These are phyloP conservation scores for Trichoderma afroharzianum DNA, from an alignment of 2,329 filamentous ascomycete genomes.

Conservation along the genomic window DNA sequence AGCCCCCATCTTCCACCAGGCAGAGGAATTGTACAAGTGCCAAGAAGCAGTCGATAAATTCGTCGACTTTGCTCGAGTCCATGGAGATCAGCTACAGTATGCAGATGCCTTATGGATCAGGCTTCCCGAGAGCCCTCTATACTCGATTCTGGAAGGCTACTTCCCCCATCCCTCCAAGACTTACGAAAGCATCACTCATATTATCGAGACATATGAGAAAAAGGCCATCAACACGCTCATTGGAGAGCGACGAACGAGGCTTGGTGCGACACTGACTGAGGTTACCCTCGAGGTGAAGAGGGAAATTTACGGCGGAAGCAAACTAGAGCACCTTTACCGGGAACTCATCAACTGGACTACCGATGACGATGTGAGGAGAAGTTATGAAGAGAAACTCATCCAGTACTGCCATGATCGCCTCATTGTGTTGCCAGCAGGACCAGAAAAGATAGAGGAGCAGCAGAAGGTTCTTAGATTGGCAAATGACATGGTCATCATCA, in stretches of 20 bases:
- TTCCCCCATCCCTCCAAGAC: constrained; percentile 75
- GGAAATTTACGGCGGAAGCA: constrained; percentile 73
- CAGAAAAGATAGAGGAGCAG: constrained; percentile 66
- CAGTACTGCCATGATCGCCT: constrained; percentile 77
- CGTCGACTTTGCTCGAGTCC: constrained; percentile 65
- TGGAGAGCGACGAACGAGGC: constrained; percentile 78
- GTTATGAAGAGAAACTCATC: constrained; percentile 87
- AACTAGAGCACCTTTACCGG: constrained; percentile 75
- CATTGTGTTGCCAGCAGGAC: constrained; percentile 59
- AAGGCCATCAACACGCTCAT: constrained; percentile 87
- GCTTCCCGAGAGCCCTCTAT: constrained; percentile 77
- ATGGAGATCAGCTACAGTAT: constrained; percentile 71
- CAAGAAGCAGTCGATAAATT: constrained; percentile 76
- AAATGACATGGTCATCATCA: constrained; percentile 92
- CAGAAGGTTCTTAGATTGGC: constrained; percentile 72
- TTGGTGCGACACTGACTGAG: constrained; percentile 78
- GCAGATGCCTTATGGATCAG: constrained; percentile 72
- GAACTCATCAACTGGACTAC: constrained; percentile 85
- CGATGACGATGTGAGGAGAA: constrained; percentile 79
- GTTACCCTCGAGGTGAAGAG: constrained; percentile 84
- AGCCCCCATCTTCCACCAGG: constrained; percentile 68
- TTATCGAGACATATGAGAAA: constrained; percentile 81
- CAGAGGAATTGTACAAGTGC: constrained; percentile 60
- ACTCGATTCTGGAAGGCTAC: constrained; percentile 76
- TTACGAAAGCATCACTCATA: constrained; percentile 77